Percentiles rank a stretch among this genome's conserved stretches.
Conservation (phyloP, 2,329 filamentous ascomycete species). For the Epichloe brachyelytri region DNA sequence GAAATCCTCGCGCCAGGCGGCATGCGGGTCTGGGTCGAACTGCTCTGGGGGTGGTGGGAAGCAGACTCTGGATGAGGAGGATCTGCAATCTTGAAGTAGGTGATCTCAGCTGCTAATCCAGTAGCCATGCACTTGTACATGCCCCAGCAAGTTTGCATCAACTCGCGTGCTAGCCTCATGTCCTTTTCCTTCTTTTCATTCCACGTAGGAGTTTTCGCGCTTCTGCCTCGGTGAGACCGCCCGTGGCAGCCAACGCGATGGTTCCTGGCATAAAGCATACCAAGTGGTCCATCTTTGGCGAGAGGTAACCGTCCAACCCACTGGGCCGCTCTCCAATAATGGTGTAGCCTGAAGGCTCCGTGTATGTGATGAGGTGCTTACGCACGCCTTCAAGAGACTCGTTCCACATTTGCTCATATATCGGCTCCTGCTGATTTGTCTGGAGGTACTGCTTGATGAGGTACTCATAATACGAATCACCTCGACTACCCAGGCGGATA, state of each 20-base stretch:
- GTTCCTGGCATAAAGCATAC: constrained; percentile 97
- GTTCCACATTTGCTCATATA: constrained; percentile 90
- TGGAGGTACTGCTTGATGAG: constrained; percentile 97
- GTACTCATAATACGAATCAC: constrained; percentile 98
- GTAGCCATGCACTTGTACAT: constrained; percentile 90
- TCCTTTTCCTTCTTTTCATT: constrained; percentile 69
- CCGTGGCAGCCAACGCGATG: constrained; percentile 78
- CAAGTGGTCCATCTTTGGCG: constrained; percentile 94
- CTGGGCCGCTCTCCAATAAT: constrained; percentile 75
- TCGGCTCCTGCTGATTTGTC: constrained; percentile 69
- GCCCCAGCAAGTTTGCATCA: constrained; percentile 96
- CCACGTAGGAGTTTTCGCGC: constrained; percentile 66
- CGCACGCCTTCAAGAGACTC: constrained; percentile 74
- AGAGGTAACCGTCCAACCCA: constrained; percentile 53
- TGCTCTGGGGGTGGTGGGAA: constrained; percentile 33
- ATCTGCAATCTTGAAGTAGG: constrained; percentile 67
- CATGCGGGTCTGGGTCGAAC: constrained; percentile 39
- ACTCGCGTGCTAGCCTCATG: constrained; percentile 73
- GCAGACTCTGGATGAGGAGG: constrained; percentile 49
- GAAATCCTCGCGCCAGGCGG: constrained; percentile 65
- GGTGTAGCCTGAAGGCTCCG: constrained; percentile 66
- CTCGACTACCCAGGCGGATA: constrained; percentile 82
- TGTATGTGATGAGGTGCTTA: constrained; percentile 87
- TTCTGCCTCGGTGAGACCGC: constrained; percentile 59
- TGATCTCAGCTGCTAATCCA: constrained; percentile 88